Percentiles rank a stretch among this genome's conserved stretches.
These are phyloP conservation scores for Solioccasus polychromus DNA, from an alignment of 768 basidiomycete genomes.

Conservation along the genomic window DNA sequence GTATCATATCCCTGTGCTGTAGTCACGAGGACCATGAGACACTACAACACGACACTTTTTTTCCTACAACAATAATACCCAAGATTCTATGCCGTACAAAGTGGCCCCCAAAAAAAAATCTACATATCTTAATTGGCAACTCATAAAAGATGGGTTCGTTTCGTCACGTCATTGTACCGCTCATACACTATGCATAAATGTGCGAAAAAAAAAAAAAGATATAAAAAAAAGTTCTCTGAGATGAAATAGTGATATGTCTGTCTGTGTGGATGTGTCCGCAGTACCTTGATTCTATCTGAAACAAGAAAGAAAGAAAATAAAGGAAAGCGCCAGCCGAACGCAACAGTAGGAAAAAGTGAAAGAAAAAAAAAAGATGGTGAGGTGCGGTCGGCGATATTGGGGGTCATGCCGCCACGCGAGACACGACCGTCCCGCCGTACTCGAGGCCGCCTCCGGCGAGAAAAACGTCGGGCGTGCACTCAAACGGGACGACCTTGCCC, in stretches of 20 bases:
- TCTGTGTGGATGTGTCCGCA: conserved; percentile 12
- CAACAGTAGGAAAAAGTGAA: no score
- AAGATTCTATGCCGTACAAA: conserved; percentile 1
- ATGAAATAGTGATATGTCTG: conserved; percentile 13
- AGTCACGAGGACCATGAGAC: no score
- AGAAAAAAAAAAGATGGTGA: no score
- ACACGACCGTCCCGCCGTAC: conserved; percentile 35
- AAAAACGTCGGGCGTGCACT: conserved; percentile 33
- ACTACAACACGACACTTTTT: no score
- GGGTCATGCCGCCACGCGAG: conserved; percentile 30
- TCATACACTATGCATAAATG: conserved; percentile 9
- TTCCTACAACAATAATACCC: no score
- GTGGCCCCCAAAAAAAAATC: no score
- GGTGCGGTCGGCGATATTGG: no score
- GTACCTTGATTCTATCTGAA: conserved; percentile 1
- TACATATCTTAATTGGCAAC: no score
- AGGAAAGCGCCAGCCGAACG: not conserved
- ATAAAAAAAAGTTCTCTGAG: not conserved
- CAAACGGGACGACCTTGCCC: conserved; percentile 34
- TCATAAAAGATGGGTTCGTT: no score
- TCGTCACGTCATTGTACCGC: conserved; percentile 5
- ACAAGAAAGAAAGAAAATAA: not conserved
- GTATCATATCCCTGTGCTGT: no score
- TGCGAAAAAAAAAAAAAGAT: conserved; percentile 3
- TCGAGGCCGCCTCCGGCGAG: conserved; percentile 27